A percentile compares a stretch with the other conserved stretches of the same genome.
These are phyloP conservation scores for Euphorbia lathyris DNA, from an alignment of 345 rosid species.

Conservation along the genomic window DNA sequence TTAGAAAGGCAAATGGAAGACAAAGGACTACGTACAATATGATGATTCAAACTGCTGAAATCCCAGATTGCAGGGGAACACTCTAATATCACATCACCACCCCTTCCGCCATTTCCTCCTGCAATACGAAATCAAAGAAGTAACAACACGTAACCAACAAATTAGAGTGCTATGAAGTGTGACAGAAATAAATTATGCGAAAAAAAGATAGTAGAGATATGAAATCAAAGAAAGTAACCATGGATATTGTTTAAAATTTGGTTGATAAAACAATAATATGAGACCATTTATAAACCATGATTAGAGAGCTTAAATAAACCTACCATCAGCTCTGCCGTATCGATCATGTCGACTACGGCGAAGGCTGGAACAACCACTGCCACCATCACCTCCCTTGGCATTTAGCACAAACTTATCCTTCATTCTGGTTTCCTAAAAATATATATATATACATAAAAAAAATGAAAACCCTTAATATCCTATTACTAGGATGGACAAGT, in stretches of 20 bases:
- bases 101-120: constrained; percentile 98
- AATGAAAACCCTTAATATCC: constrained; percentile 9
- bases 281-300: background rate
- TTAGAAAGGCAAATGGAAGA: background rate
- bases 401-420: constrained; percentile 44
- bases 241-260: background rate
- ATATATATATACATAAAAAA: background rate
- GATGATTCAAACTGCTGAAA: constrained; percentile 82
- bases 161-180: background rate
- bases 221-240: background rate
- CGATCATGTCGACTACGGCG: constrained; percentile 49
- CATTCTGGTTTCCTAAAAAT: constrained; percentile 61
- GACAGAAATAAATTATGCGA: background rate
- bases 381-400: constrained; percentile 70
- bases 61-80: constrained; percentile 87
- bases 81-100: constrained; percentile 89
- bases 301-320: background rate
- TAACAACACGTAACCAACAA: background rate
- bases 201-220: background rate
- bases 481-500: background rate
- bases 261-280: background rate
- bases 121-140: constrained; percentile 21
- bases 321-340: constrained; percentile 61
- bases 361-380: constrained; percentile 52
- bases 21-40: constrained; percentile 50